Base-by-base conservation (phyloP, 192 early-diverging fungal species). In the Podila verticillata region DNA sequence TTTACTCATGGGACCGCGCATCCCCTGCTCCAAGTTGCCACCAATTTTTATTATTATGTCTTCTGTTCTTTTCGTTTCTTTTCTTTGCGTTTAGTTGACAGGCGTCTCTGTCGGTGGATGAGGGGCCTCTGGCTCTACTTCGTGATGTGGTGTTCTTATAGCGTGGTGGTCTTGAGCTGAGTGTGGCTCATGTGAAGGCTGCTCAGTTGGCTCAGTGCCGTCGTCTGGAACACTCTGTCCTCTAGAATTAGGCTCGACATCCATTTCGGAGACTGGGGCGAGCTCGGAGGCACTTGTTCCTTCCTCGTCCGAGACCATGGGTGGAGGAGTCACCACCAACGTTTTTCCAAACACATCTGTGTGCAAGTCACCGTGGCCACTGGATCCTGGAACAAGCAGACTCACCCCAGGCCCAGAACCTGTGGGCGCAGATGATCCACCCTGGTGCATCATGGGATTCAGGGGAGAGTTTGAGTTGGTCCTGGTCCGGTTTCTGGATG, bases 401-500 rank as follows among this genome's bases (percentile, higher is more conserved):
- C 24, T 54, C 30, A 10, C 12, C 28, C 10, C 12, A 26, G 58
- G 29, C 12, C 13, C 58, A 24, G 26, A 13, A 4, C 30, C 29
- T n/a, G 34, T 20, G 5, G 61, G 29, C 22, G 30, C 61, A 62
- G 61, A 34, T 5, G 31, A 35, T 31, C 20, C 34, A n/a, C 58
- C 48, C 24, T 71, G n/a, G n/a, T n/a, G 62, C 7, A 70, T 39
- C 59, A 79, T 57, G 6, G 68, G 64, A 26, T 79, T 79, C 17
- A 72, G 60, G 13, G 64, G 64, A 7, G 77, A 80, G 49, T 68
- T 80, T 1, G 77, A 80, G 44, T 72, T 80, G 54, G 77, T 72
- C 24, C 77, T 68, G 28, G 56, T 65, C 10, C 77, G 65, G 26
- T 57, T 66, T 10, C 77, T 56, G n/a, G 64, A 63, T 19, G 70